A percentile compares a stretch with the other conserved stretches of the same genome.
Evolutionary conservation across 495 filamentous ascomycete genomes (phyloP).

Genomic region (Mycothermus thermophilus): DNA sequence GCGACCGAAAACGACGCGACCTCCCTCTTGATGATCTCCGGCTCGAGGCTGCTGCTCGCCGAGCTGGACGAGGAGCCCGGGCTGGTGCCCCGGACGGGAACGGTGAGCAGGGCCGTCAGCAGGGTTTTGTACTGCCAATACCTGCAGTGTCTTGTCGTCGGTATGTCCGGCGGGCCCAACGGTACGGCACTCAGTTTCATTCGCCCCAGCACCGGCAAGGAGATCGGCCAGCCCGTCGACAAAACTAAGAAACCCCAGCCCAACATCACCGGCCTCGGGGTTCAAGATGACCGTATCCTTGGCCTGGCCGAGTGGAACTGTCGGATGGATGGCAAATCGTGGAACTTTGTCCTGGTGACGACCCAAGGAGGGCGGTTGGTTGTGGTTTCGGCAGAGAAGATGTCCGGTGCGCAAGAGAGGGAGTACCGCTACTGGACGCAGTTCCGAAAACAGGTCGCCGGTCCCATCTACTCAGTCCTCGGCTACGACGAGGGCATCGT

Average conservation of each 20-base stretch:
- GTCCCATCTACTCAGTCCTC: conserved; percentile 28
- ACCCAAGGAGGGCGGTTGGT: conserved; percentile 30
- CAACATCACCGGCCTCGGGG: conserved; percentile 30
- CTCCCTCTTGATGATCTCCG: conserved; percentile 27
- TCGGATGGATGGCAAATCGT: conserved; percentile 23
- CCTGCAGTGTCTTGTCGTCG: conserved; percentile 39
- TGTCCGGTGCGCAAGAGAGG: not conserved
- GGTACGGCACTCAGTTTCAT: conserved; percentile 36
- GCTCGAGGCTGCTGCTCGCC: conserved; percentile 34
- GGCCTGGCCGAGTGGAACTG: conserved; percentile 35
- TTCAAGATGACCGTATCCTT: conserved; percentile 24
- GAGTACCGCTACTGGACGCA: conserved; percentile 32
- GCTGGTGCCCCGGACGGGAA: conserved; percentile 38
- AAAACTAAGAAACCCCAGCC: conserved; percentile 18
- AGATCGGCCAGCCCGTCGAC: conserved; percentile 28
- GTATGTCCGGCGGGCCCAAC: conserved; percentile 26
- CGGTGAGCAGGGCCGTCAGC: conserved; percentile 34
- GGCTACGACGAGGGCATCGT: conserved; percentile 32
- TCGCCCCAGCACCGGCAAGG: conserved; percentile 32
- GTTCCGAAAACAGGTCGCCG: conserved; percentile 24
- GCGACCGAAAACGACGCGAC: conserved; percentile 13
- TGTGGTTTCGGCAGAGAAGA: conserved; percentile 26
- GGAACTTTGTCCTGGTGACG: conserved; percentile 32
- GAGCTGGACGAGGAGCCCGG: conserved; percentile 33
- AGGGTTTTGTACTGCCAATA: conserved; percentile 39